Conservation (phyloP, 768 basidiomycete genomes). For the Tricholoma saponaceum region DNA sequence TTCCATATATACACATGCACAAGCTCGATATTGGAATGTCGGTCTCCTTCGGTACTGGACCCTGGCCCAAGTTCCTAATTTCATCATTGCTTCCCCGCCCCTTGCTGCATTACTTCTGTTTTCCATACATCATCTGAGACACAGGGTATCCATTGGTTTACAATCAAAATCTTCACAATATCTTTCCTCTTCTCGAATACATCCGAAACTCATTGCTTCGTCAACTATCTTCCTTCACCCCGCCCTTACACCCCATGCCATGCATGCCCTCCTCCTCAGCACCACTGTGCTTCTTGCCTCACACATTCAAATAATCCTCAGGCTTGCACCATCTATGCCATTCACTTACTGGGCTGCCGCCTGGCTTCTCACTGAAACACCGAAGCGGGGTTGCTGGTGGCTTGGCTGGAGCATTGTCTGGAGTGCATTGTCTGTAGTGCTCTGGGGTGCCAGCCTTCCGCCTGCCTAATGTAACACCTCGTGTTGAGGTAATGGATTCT, state of each 20-base stretch:
- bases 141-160: background rate
- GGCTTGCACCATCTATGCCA: slow-evolving; percentile 73
- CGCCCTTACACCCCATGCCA: slow-evolving; percentile 61
- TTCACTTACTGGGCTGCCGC: slow-evolving; percentile 86
- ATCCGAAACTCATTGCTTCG: background rate
- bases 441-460: slow-evolving; percentile 86
- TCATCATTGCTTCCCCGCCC: slow-evolving; percentile 73
- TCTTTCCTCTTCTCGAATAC: background rate
- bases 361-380: slow-evolving; percentile 49
- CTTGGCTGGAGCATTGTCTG: slow-evolving; percentile 76
- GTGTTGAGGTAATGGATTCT: background rate
- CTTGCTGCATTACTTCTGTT: slow-evolving; percentile 49
- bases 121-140: slow-evolving; percentile 27
- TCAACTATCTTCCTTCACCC: slow-evolving; percentile 27
- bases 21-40: slow-evolving; percentile 80
- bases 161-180: slow-evolving; percentile 2
- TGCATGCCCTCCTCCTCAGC: slow-evolving; percentile 67
- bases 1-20: slow-evolving; percentile 78
- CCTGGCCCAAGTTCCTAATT: slow-evolving; percentile 78
- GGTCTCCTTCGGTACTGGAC: slow-evolving; percentile 91
- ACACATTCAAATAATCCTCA: slow-evolving; percentile 84
- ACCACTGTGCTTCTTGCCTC: slow-evolving; percentile 69
- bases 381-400: slow-evolving; percentile 55
- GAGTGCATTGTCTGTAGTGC: slow-evolving; percentile 62
- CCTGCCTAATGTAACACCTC: slow-evolving; percentile 56